Base-by-base conservation (phyloP, 2,329 filamentous ascomycete genomes). In the Fusarium sp. region DNA sequence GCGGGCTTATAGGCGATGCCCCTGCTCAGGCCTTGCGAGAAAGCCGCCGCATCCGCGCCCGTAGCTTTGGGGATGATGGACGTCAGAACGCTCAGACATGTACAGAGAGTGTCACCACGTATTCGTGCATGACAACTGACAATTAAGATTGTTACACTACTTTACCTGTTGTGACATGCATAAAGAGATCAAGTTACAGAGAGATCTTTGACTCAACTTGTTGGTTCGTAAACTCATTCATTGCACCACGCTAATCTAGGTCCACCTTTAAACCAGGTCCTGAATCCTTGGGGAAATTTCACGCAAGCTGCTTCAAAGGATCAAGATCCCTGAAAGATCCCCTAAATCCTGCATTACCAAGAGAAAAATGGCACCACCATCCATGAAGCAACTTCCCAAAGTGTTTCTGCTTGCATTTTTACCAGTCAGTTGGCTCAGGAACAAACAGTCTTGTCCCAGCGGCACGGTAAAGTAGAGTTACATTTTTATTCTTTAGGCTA, bases 361-460 rank as follows among this genome's bases (percentile, higher is more conserved):
- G 49, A n/a, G 34, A 12, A 11, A 13, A 42, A 52, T 52, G 49
- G 12, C 49, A 51, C 13, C 30, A 26, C 16, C 26, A 31, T 18
- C 4, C 42, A 10, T 45, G 37, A 9, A 14, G 14, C 28, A 52
- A 6, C 26, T 26, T 43, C 41, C 50, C 3, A 23, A 45, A 19
- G 4, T 18, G 21, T 23, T 6, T 30, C 25, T 34, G 9, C 23
- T 25, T 46, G 50, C 23, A 39, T 55, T 13, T 28, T 30, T 52
- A 14, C 56, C 56, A 44, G 25, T 3, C 21, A 12, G 21, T 31
- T 46, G 56, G 56, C 45, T 45, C 56, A 39, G 49, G 56, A 39
- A 58, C 49, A 26, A 39, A 58, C 49, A 26, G n/a, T 37, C n/a
- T 45, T 45, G 41, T 45, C 39, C 41, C 39, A 19, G 49, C n/a